phyloP scores from a whole-genome alignment of 768 basidiomycete genomes.

The Psilocybe tampanensis region DNA sequence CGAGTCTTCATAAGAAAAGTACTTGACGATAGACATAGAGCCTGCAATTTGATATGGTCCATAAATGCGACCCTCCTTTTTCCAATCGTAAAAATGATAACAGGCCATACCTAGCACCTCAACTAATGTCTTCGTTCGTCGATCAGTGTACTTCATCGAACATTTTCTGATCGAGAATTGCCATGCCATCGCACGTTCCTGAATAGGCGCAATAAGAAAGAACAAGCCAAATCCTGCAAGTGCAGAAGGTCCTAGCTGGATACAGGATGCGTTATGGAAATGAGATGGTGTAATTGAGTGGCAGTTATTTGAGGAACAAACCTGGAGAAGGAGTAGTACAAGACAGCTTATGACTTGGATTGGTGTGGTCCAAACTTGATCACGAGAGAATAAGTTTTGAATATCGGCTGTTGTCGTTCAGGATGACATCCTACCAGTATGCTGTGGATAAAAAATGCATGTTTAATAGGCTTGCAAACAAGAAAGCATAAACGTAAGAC shows the following conservation, averaged over 20 bases:
- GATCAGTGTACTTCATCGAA: slow-evolving; percentile 66
- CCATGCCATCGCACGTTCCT: slow-evolving; percentile 62
- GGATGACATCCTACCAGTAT: slow-evolving; percentile 9
- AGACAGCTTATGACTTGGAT: slow-evolving; percentile 64
- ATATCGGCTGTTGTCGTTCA: not conserved
- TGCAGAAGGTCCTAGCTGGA: slow-evolving; percentile 67
- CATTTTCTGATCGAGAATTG: slow-evolving; percentile 54
- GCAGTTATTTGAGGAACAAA: not conserved
- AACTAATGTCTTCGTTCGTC: slow-evolving; percentile 61
- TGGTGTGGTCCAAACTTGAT: slow-evolving; percentile 71
- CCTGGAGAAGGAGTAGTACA: slow-evolving; percentile 60
- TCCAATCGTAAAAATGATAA: not conserved
- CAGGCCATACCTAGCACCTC: slow-evolving; percentile 55
- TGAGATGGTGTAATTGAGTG: not conserved
- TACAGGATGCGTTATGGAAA: not conserved
- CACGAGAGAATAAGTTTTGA: not conserved
- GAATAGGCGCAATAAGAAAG: slow-evolving; percentile 60
- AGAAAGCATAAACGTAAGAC: slow-evolving; percentile 28
- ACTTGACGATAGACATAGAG: slow-evolving; percentile 73
- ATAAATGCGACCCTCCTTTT: not conserved
- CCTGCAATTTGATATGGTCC: slow-evolving; percentile 27
- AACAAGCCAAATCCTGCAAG: slow-evolving; percentile 73
- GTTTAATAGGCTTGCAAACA: not conserved
- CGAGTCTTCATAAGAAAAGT: slow-evolving; percentile 72
- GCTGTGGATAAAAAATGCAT: slow-evolving; percentile 9